Base-by-base conservation (phyloP, 805 yeast genomes). In the Ogataea minuta region DNA sequence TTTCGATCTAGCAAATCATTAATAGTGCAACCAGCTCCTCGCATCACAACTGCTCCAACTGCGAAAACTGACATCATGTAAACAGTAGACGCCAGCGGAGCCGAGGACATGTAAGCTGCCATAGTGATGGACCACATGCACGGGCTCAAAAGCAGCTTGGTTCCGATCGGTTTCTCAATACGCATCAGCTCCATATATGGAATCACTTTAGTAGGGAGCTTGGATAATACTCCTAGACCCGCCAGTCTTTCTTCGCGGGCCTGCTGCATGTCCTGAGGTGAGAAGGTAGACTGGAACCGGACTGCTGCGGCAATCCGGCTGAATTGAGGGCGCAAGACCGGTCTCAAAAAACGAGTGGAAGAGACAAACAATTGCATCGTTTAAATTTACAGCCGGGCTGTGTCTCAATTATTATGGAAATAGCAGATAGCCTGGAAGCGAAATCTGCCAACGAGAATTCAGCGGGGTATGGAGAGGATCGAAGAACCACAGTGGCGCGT, bases 11-110 rank as follows among this genome's bases (percentile, higher is more conserved):
- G 69, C 31, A 91, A 69, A 62, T 93, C 99, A 59, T 93, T 93
- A 39, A 93, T 81, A 0, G 96, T 90, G 60, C 99, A 93, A 0
- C 99, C 99, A 2, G 96, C 97, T 19, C 98, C 96, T 61, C 99
- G 76, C 95, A 95, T 93, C 12, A 91, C 71, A 27, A 90, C 54
- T 0, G 97, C 76, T 10, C 99, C 99, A 4, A 83, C 68, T 4
- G 91, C 80, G 58, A 89, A 93, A 10, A 89, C 65, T 0, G 77
- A 72, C 23, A 87, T 58, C 55, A 81, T 86, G 54, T 72, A 74
- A 0, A 72, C 43, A 0, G 91, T 81, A 1, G 79, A 72, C 0
- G 75, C 44, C 1, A 88, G 38, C 0, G 96, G 81, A 0, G 96
- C 95, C 2, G 79, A 64, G 2, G 80, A 63, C 49, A 78, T 69